Evolutionary conservation across 1,284 basidiomycete genomes (phyloP), one percentile per base, ranked within the genome.

Genomic region (Apiotrichum gracile): DNA sequence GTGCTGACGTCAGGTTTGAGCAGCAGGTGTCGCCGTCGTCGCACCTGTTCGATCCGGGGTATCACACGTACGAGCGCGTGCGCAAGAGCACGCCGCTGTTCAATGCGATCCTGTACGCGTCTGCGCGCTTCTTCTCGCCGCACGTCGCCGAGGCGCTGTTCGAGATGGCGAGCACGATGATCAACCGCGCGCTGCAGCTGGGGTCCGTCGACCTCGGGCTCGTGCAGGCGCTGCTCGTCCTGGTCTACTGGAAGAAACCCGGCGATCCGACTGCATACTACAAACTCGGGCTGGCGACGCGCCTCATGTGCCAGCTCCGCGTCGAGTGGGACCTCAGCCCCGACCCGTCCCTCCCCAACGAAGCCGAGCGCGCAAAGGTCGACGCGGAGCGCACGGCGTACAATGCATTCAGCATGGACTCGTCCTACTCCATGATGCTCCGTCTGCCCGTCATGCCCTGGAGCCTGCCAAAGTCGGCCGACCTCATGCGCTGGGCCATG

Each of bases 261-360:
- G 49, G 43, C 24, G 60, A 61, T 29, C 47, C 39, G 5, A 54
- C 60, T 2, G 57, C 55, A 3, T 65, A 55, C 45, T 40, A 47
- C n/a, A 62, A 63, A 14, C 34, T 62, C 8, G 66, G 62, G 14
- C 57, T 58, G 26, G 64, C 61, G 0, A 54, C 62, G 7, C 58
- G 66, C 1, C 49, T 57, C n/a, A 61, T 62, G 2, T 55, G 48
- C 17, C 63, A 66, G 52, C 54, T 66, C 26, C 25, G 54, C 1
- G 33, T 56, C 25, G 13, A 40, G 41, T 56, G 50, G 54, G 25
- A 52, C 24, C 12, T 38, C 19, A 9, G 21, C 17, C 7, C 16
- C 19, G 19, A 19, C 37, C 37, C 37, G 5, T 5, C 6, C 5
- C 7, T 13, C n/a, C 19, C 19, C 5, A 13, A 21, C 14, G 45